These are phyloP conservation scores for Tolypocladium sp. DNA, from an alignment of 2,329 filamentous ascomycete species.

Conservation along the genomic window DNA sequence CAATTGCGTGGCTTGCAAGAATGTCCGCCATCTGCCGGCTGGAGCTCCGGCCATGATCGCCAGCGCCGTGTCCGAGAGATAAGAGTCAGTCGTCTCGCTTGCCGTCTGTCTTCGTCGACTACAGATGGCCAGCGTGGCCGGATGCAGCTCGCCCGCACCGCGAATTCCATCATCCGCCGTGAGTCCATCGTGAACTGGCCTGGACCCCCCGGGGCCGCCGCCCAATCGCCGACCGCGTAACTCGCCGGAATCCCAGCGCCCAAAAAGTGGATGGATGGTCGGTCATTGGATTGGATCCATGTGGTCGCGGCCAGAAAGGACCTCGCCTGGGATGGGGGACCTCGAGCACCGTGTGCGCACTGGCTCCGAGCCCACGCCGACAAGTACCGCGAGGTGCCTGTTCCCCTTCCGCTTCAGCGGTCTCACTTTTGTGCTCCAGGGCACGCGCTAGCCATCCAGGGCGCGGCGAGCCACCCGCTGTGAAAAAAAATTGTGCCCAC, in stretches of 20 bases:
- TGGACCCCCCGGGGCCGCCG: background rate
- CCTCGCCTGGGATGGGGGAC: background rate
- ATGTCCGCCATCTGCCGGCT: background rate
- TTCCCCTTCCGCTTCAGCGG: background rate
- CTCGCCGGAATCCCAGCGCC: background rate
- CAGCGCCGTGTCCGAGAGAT: background rate
- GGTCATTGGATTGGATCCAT: background rate
- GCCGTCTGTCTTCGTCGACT: background rate
- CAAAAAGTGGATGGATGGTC: background rate
- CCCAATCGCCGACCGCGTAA: background rate
- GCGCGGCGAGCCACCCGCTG: background rate
- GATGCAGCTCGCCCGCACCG: background rate
- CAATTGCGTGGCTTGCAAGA: background rate
- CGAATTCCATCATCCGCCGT: background rate
- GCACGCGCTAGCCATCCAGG: background rate
- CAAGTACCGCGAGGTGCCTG: background rate
- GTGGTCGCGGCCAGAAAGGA: background rate
- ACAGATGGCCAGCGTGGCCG: background rate
- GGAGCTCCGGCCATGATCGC: background rate
- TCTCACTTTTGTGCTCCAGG: background rate
- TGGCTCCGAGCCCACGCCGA: conserved; percentile 2
- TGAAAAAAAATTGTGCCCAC: background rate
- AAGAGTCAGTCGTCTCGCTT: background rate
- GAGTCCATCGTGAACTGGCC: background rate
- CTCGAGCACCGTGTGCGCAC: conserved; percentile 7